These are phyloP conservation scores for Globisporangium heterothallicum DNA, from an alignment of 352 stramenopile species.

Conservation along the genomic window DNA sequence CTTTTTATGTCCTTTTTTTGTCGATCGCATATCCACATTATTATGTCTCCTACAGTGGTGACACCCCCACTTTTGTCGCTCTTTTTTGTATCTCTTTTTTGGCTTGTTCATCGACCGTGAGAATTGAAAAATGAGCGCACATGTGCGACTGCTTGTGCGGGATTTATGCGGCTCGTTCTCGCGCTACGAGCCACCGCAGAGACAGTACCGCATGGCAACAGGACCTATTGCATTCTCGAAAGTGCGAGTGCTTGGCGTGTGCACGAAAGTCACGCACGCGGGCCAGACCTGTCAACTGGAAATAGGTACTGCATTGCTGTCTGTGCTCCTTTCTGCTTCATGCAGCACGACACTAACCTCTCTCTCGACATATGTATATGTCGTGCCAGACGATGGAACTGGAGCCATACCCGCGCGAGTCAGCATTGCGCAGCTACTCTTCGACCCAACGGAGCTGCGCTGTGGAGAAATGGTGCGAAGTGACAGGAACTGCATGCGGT, in stretches of 20 bases:
- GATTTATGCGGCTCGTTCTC: conserved; percentile 22
- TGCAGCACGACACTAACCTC: too few species aligned
- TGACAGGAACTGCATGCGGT: not conserved
- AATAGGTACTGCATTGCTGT: conserved; percentile 18
- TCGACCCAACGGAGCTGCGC: conserved; percentile 12
- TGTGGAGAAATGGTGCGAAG: conserved; percentile 25
- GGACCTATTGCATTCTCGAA: conserved; percentile 10
- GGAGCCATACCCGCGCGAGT: conserved; percentile 25
- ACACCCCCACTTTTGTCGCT: not conserved
- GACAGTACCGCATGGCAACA: conserved; percentile 16
- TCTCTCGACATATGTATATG: too few species aligned
- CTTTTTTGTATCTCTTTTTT: conserved; percentile 1
- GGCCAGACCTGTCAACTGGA: conserved; percentile 19
- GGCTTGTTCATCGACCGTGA: not conserved
- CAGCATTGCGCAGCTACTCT: conserved; percentile 1
- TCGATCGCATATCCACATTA: not conserved
- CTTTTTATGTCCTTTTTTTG: not conserved
- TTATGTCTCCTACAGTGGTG: not conserved
- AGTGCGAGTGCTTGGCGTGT: conserved; percentile 31
- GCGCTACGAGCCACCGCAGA: conserved; percentile 12
- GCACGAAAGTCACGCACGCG: conserved; percentile 8
- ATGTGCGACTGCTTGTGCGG: conserved; percentile 23
- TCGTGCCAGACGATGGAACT: conserved; percentile 32
- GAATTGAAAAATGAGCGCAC: too few species aligned
- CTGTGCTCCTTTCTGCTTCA: not conserved